Base-by-base conservation (phyloP, 805 yeast species). In the Myxozyma melibiosi region DNA sequence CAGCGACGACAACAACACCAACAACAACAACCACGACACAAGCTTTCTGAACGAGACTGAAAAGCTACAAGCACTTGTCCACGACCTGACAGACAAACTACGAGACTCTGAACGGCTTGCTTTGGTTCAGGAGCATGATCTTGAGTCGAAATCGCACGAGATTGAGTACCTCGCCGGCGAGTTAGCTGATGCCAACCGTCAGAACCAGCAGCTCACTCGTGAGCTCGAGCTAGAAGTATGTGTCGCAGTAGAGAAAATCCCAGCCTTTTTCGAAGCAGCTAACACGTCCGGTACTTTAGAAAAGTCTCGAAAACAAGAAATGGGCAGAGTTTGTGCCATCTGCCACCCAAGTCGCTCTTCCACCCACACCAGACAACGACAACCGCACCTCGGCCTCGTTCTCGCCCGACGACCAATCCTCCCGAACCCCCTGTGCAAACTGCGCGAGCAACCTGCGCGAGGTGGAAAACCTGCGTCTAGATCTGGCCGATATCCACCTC, bases 391-490 rank as follows among this genome's bases (percentile, higher is more conserved):
- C 13, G 13, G 24, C 33, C 13, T 13, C 11, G 31, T 13, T 14
- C 5, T 16, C 14, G 28, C 20, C 37, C 38, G 13, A 14, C 22
- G 30, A 30, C 37, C 20, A 35, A 27, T 30, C 27, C 16, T 13
- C 30, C 22, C n/a, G n/a, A 39, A 5, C 11, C 14, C 28, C 8
- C 20, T 34, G 51, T 22, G 20, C n/a, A 5, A 20, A 22, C 30
- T 31, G 39, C 25, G 28, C 28, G 18, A 5, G 34, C 28, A 48
- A 57, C 20, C 49, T 43, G 28, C 44, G 42, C 8, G 62, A 58
- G 39, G 35, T 58, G 6, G 54, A 55, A 18, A 24, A 24, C n/a
- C 50, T 58, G n/a, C 57, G 63, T n/a, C 16, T 51, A 13, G 63
- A 58, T 34, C 45, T 58, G 6, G 63, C 61, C 4, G 48, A 51